Conservation (phyloP, 805 yeast genomes). For the Dipodascus albidus region DNA sequence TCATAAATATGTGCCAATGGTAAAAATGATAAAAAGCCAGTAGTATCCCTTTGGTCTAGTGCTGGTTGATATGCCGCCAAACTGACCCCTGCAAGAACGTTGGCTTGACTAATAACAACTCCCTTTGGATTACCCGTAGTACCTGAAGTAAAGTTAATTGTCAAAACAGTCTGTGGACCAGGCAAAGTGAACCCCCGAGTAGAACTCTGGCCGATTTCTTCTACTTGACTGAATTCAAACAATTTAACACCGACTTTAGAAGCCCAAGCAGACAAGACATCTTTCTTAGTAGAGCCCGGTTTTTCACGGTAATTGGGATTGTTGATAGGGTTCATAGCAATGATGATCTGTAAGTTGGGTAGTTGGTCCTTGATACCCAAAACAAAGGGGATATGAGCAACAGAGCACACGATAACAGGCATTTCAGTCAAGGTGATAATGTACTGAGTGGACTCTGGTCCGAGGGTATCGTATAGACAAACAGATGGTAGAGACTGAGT, state of each 20-base stretch:
- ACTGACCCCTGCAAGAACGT: conserved; percentile 37
- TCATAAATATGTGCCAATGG: conserved; percentile 53
- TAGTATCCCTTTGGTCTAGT: conserved; percentile 23
- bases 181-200: conserved; percentile 41
- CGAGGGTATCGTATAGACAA: conserved; percentile 46
- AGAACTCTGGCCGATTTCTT: conserved; percentile 31
- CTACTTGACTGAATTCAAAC: conserved; percentile 31
- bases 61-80: conserved; percentile 15
- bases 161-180: conserved; percentile 39
- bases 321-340: conserved; percentile 40
- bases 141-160: conserved; percentile 65
- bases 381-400: conserved; percentile 37
- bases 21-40: conserved; percentile 28
- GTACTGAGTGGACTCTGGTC: conserved; percentile 49
- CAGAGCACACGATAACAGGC: conserved; percentile 48
- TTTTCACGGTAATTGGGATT: conserved; percentile 26
- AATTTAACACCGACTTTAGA: conserved; percentile 27
- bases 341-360: conserved; percentile 36
- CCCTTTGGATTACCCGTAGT: conserved; percentile 73
- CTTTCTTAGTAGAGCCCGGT: conserved; percentile 19
- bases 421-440: conserved; percentile 50
- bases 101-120: conserved; percentile 43
- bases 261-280: conserved; percentile 21
- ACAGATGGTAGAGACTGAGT: conserved; percentile 45
- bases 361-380: conserved; percentile 35